Evolutionary conservation across 169 alveolate genomes (phyloP).

Genomic region (Plasmodium blacklocki): DNA sequence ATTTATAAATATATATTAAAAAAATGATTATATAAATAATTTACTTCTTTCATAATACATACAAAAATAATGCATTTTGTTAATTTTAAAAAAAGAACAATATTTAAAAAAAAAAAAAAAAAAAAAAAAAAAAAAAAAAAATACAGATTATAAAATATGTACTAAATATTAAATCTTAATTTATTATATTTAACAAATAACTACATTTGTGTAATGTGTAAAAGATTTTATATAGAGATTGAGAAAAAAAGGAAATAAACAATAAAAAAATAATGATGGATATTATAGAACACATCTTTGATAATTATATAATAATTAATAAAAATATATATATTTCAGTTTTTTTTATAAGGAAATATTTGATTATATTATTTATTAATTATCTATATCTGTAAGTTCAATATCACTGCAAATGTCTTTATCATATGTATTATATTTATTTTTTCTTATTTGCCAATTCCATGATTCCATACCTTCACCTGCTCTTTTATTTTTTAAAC

Average conservation of each 20-base stretch:
- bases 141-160: no score
- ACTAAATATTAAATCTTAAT: constrained; percentile 50
- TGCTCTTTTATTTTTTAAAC: constrained; percentile 81
- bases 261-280: constrained; percentile 3
- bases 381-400: constrained; percentile 36
- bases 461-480: constrained; percentile 86
- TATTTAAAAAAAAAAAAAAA: constrained; percentile 12
- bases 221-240: no score
- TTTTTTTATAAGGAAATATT: not conserved
- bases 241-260: not conserved
- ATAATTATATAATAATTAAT: no score
- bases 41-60: no score
- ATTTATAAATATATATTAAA: no score
- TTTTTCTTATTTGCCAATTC: constrained; percentile 86
- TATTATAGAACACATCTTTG: not conserved
- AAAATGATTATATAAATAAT: no score
- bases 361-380: not conserved
- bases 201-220: no score
- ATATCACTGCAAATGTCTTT: constrained; percentile 69
- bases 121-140: not conserved
- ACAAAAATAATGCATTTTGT: not conserved
- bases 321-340: not conserved
- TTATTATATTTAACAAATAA: constrained; percentile 45
- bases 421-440: constrained; percentile 24
- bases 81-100: constrained; percentile 10